A percentile compares a stretch with the other conserved stretches of the same genome.
phyloP scores from a whole-genome alignment of 441 rosid genomes.

The Gossypium lobatum region DNA sequence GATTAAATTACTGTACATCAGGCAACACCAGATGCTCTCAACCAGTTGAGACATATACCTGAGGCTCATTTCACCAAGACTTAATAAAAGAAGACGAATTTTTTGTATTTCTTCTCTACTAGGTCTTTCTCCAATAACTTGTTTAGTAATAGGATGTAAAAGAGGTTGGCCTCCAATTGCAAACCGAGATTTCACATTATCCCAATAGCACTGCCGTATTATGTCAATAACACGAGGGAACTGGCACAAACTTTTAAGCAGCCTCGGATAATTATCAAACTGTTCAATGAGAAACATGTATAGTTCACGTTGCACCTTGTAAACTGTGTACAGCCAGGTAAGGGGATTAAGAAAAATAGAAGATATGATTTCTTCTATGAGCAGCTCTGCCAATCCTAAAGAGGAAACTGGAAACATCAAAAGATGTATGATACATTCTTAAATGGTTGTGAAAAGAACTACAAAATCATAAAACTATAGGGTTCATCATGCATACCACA shows the following conservation, averaged over 20 bases:
- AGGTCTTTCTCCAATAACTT: constrained; percentile 76
- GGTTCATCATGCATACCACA: constrained; percentile 51
- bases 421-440: background rate
- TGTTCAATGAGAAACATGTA: constrained; percentile 94
- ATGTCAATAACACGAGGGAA: constrained; percentile 83
- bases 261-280: constrained; percentile 82
- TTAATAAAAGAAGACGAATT: constrained; percentile 90
- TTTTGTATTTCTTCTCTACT: constrained; percentile 79
- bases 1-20: constrained; percentile 10
- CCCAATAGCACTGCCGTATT: constrained; percentile 88
- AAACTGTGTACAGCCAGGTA: constrained; percentile 77
- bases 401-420: constrained; percentile 16
- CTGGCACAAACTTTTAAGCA: constrained; percentile 69
- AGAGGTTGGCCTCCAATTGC: constrained; percentile 81
- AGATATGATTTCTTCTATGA: constrained; percentile 80
- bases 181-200: constrained; percentile 58
- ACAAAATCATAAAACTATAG: constrained; percentile 5
- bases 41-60: constrained; percentile 38
- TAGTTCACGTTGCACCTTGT: constrained; percentile 91
- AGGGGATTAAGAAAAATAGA: constrained; percentile 90
- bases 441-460: background rate
- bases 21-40: background rate
- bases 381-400: constrained; percentile 77
- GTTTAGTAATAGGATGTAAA: constrained; percentile 58
- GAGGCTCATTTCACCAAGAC: constrained; percentile 99